Base-by-base conservation (phyloP, 2,329 filamentous ascomycete genomes). In the Penicillium sp. region DNA sequence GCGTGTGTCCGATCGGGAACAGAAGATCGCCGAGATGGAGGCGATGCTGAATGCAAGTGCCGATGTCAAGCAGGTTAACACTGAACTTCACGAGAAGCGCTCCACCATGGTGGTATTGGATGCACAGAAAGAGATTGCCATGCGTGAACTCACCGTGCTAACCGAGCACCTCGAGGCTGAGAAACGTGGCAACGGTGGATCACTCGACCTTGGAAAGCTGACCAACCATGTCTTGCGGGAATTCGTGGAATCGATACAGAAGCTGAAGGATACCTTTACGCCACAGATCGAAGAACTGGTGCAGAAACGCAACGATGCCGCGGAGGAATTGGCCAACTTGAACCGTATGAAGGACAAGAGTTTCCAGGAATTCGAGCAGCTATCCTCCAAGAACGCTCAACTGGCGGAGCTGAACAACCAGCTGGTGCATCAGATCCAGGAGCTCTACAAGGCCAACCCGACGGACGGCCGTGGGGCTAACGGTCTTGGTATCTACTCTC, bases 41-140 rank as follows among this genome's bases (percentile, higher is more conserved):
- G n/a, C n/a, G n/a, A n/a, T 46, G 82, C 87, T 1, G 90, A 96
- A 69, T 80, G 77, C 78, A 5, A n/a, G n/a, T n/a, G 75, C 73
- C 12, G 79, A 80, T 54, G 81, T 84, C 53, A 85, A 85, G 69
- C 85, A 83, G 60, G 82, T 94, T 28, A 94, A 94, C 69, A 89
- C 85, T 60, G 91, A 90, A 64, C 75, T 97, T 22, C 78, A 87
- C 32, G 90, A 97, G 69, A 97, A 96, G 74, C 80, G 93, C 51
- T 95, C 94, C 62, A 97, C 93, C 0, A 93, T 98, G 67, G 91
- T 91, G 6, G 87, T 94, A n/a, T 76, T 97, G 45, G 90, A 96
- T 66, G 91, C 90, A 0, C 88, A 96, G 69, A 88, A 89, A 45
- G 91, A 97, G 70, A 90, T 96, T 67, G 91, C 95, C 71, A 87